Evolutionary conservation across 768 basidiomycete genomes (phyloP), one percentile per base, ranked within the genome.

Genomic region (Suillus brevipes): DNA sequence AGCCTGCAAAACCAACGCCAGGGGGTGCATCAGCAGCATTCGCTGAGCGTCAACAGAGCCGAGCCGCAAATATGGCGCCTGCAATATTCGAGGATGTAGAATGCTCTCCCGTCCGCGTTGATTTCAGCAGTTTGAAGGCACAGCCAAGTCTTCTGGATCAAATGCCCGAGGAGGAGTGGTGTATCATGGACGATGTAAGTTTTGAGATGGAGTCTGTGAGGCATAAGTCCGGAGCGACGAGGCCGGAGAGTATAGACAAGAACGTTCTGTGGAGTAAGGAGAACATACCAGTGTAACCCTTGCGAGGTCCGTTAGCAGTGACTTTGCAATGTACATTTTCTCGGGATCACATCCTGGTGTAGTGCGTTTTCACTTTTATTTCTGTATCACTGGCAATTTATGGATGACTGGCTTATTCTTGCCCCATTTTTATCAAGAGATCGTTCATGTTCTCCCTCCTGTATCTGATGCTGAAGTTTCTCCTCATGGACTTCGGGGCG

Each of bases 71-170:
- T 9, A 71, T 75, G 63, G 66, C 60, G 6, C 38, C 60, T 49
- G 70, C 69, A 66, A 69, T 73, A 40, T 75, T 73, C 3, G 74
- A 79, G 66, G 78, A 78, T 14, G 77, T 76, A 50, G 76, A 78
- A 18, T 78, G 78, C 42, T 88, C 88, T 18, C 88, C 89, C 1
- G 71, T 88, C 63, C 83, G 85, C 16, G 70, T 86, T 55, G 80
- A 82, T 61, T 28, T 59, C 13, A 31, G 25, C 58, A 59, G 23
- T 42, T 58, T 82, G 63, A 79, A 77, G 60, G 70, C 72, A 40
- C 83, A 84, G 55, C 84, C 76, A 9, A 86, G 84, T 67, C 72
- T 89, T 68, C 70, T 89, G 68, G 87, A 88, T 70, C 86, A 89
- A 72, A 82, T 80, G 74, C 85, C 83, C 34, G 86, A 86, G 67